These are phyloP conservation scores for Schoenoplectus triqueter DNA, from an alignment of 202 grass and related monocot species.

Conservation along the genomic window DNA sequence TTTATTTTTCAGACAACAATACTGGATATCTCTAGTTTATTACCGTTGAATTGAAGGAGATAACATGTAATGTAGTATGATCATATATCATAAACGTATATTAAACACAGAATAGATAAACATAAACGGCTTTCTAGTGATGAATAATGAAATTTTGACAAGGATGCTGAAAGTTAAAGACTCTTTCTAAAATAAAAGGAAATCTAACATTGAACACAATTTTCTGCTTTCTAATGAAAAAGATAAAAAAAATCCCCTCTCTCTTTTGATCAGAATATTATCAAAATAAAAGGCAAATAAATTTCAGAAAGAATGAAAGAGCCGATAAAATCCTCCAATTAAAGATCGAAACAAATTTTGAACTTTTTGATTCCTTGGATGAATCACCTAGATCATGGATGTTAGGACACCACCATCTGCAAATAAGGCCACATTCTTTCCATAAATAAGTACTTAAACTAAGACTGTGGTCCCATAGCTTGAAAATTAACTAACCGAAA, in stretches of 20 bases:
- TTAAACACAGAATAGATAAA: conserved; percentile 11
- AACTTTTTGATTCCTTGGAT: conserved; percentile 7
- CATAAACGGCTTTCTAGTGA: neutral
- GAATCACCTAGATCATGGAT: conserved; percentile 24
- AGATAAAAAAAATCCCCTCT: neutral
- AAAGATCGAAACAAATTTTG: neutral
- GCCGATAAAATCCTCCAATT: neutral
- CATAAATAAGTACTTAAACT: neutral
- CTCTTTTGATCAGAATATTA: neutral
- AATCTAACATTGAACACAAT: neutral
- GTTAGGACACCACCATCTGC: neutral
- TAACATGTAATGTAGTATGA: neutral
- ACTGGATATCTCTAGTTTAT: neutral
- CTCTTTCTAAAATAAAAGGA: conserved; percentile 17
- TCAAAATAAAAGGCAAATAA: neutral
- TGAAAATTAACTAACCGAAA: conserved; percentile 4
- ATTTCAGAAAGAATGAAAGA: neutral
- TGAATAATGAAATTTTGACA: too few relatives aligned
- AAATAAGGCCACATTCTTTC: neutral
- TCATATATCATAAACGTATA: neutral
- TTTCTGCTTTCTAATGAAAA: conserved; percentile 4
- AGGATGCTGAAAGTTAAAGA: neutral
- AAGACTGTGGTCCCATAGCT: neutral
- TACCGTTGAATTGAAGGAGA: neutral
- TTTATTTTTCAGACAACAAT: too few relatives aligned